These are phyloP conservation scores for Heimioporus sp. DNA, from an alignment of 768 basidiomycete species.

Conservation along the genomic window DNA sequence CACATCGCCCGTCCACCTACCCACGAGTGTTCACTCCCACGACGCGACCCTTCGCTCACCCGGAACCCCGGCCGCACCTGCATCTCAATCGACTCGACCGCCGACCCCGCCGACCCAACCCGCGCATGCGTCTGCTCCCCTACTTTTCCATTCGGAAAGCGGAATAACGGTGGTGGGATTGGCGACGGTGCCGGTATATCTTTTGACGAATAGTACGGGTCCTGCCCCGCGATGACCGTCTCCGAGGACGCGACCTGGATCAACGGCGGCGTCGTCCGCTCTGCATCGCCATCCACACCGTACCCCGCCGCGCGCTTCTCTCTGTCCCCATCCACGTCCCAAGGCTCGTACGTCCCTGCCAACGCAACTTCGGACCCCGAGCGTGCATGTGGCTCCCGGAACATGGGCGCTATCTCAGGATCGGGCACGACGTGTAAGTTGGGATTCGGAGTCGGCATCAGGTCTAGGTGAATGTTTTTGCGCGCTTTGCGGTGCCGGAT, in stretches of 20 bases:
- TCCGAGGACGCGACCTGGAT: constrained; percentile 15
- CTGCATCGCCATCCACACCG: background rate
- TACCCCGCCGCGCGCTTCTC: constrained; percentile 10
- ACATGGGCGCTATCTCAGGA: constrained; percentile 71
- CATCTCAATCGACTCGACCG: too few species aligned
- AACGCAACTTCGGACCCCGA: constrained; percentile 61
- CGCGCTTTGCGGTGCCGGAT: constrained; percentile 60
- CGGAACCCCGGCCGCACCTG: too few species aligned
- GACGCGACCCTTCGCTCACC: too few species aligned
- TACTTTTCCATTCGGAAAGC: constrained; percentile 44
- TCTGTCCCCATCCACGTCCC: background rate
- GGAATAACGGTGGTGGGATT: constrained; percentile 49
- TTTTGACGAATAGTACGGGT: constrained; percentile 53
- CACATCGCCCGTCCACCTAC: too few species aligned
- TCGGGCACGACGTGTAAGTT: constrained; percentile 18
- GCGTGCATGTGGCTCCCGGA: constrained; percentile 58
- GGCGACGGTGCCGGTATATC: constrained; percentile 57
- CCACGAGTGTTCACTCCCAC: too few species aligned
- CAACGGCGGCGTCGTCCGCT: constrained; percentile 3
- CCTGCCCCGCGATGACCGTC: background rate
- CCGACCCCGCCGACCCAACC: too few species aligned
- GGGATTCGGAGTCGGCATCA: too few species aligned
- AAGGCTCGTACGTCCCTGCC: constrained; percentile 44
- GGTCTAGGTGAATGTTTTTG: constrained; percentile 32
- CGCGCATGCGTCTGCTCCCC: constrained; percentile 29